Percentiles rank a stretch among this genome's conserved stretches.
phyloP scores from a whole-genome alignment of 495 filamentous ascomycete genomes.

The Entonaema liquescens region DNA sequence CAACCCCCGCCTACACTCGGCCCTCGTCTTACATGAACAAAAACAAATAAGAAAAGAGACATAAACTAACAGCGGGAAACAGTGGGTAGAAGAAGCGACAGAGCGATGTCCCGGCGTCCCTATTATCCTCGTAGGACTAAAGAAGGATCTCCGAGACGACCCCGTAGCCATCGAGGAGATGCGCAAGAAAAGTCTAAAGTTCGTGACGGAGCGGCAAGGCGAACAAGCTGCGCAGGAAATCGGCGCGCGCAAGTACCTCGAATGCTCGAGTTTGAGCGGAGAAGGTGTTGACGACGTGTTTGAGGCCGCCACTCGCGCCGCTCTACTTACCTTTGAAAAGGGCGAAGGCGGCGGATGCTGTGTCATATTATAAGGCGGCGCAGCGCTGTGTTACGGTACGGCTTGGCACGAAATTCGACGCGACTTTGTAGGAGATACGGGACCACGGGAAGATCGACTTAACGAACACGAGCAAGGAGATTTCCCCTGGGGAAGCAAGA shows the following conservation, averaged over 20 bases:
- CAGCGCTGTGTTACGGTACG: not conserved
- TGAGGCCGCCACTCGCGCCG: slow-evolving; percentile 95
- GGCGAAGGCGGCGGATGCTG: slow-evolving; percentile 85
- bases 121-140: slow-evolving; percentile 95
- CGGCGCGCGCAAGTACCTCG: slow-evolving; percentile 93
- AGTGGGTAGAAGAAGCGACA: slow-evolving; percentile 98
- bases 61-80: slow-evolving; percentile 15
- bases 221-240: slow-evolving; percentile 82
- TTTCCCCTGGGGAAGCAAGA: not conserved
- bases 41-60: not conserved
- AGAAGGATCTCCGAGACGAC: slow-evolving; percentile 97
- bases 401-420: not conserved
- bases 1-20: not conserved
- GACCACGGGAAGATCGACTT: not conserved
- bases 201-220: slow-evolving; percentile 82
- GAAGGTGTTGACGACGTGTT: slow-evolving; percentile 99
- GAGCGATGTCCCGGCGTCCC: slow-evolving; percentile 93
- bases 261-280: slow-evolving; percentile 95
- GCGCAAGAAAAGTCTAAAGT: slow-evolving; percentile 90
- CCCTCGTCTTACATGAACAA: not conserved
- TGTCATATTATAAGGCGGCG: slow-evolving; percentile 77
- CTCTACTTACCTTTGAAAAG: slow-evolving; percentile 90
- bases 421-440: not conserved
- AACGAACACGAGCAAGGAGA: not conserved
- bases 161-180: slow-evolving; percentile 95